phyloP scores from a whole-genome alignment of 2,329 filamentous ascomycete genomes.

The Cadophora malorum region DNA sequence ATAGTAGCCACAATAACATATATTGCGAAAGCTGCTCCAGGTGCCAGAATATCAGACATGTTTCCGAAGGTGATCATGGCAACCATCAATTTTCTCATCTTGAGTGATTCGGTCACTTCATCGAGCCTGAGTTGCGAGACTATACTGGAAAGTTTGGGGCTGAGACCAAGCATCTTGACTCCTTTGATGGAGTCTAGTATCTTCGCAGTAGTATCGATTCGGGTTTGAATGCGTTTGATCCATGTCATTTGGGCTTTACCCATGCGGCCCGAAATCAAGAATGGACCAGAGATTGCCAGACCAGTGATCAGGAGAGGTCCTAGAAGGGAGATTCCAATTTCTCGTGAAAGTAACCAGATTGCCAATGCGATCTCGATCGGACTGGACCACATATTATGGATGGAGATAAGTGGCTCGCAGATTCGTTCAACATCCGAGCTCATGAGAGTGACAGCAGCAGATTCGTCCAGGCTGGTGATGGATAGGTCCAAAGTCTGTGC shows the following conservation, averaged over 20 bases:
- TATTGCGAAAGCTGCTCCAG: constrained; percentile 49
- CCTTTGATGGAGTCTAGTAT: constrained; percentile 42
- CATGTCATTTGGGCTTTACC: constrained; percentile 35
- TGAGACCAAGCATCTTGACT: constrained; percentile 46
- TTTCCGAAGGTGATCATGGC: constrained; percentile 33
- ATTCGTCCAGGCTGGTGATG: constrained; percentile 37
- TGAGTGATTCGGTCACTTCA: constrained; percentile 31
- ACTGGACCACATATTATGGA: constrained; percentile 41
- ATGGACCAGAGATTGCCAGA: constrained; percentile 30
- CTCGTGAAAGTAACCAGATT: constrained; percentile 41
- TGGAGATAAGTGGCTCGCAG: constrained; percentile 39
- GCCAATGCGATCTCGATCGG: constrained; percentile 41
- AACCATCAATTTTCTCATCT: constrained; percentile 33
- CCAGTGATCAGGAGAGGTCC: constrained; percentile 30
- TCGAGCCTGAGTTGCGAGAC: constrained; percentile 46
- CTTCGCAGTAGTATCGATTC: constrained; percentile 35
- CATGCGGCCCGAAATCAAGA: constrained; percentile 31
- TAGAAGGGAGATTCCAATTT: constrained; percentile 39
- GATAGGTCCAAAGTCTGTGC: constrained; percentile 39
- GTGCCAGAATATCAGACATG: constrained; percentile 43
- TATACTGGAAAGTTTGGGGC: constrained; percentile 42
- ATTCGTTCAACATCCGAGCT: constrained; percentile 38
- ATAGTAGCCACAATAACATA: constrained; percentile 43
- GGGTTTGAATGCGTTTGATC: constrained; percentile 34
- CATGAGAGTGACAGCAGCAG: constrained; percentile 43